A percentile compares a stretch with the other conserved stretches of the same genome.
Conservation (phyloP, 257 asterid species). For the Linaria vulgaris region DNA sequence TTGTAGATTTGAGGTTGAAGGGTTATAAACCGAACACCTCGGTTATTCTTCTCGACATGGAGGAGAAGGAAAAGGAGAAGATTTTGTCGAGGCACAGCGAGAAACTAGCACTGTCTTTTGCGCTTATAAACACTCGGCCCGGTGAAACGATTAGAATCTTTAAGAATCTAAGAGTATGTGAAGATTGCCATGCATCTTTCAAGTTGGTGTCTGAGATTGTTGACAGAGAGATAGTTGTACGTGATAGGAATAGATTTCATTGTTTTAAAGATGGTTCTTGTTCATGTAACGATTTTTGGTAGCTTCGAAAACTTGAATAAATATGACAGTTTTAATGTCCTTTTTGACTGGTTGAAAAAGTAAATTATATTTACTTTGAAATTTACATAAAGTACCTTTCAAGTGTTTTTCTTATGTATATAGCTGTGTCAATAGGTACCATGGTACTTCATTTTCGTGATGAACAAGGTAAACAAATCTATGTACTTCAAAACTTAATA, state of each 20-base stretch:
- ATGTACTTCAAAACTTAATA: too few species aligned
- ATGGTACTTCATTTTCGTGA: too few species aligned
- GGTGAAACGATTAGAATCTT: conserved; percentile 55
- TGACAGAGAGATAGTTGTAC: conserved; percentile 49
- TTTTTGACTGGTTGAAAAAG: too few species aligned
- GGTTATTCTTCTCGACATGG: conserved; percentile 36
- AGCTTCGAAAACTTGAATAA: too few species aligned
- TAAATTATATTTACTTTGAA: too few species aligned
- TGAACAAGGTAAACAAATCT: too few species aligned
- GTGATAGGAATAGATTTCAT: conserved; percentile 62
- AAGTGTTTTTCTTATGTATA: too few species aligned
- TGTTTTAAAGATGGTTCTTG: conserved; percentile 56
- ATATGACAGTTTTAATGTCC: too few species aligned
- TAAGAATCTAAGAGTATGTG: conserved; percentile 72
- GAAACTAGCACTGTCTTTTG: conserved; percentile 59
- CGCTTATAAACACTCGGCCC: conserved; percentile 44
- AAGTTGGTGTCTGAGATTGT: conserved; percentile 59
- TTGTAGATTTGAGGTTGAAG: conserved; percentile 31
- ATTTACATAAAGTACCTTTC: too few species aligned
- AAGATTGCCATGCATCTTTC: conserved; percentile 63
- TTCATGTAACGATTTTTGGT: conserved; percentile 68
- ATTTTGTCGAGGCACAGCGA: conserved; percentile 45
- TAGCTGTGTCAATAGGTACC: too few species aligned
- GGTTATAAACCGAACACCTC: conserved; percentile 44
- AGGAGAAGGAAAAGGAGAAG: conserved; percentile 38